Evolutionary conservation across 768 basidiomycete genomes (phyloP), one percentile per base, ranked within the genome.

Genomic region (Podaxis sp.): DNA sequence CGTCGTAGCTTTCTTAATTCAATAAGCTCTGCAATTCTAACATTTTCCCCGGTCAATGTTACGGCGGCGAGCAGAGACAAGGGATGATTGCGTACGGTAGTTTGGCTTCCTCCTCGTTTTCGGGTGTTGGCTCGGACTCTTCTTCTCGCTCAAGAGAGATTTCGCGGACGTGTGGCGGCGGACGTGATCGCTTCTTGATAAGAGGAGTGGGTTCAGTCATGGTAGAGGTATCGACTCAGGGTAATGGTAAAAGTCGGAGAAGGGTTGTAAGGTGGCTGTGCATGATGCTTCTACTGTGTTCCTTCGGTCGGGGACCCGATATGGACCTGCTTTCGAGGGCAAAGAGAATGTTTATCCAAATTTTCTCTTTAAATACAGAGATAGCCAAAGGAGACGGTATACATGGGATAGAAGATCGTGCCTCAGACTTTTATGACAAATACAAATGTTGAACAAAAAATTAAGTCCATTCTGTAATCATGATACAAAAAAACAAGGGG

Each of bases 11-110:
- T 93, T 48, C 93, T 82, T 27, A 97, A 74, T 64, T 94, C 90
- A 44, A 96, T 83, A 16, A 98, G 81, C 56, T 96, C 93, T 64
- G 90, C 83, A 27, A 96, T 73, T 57, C 91, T 92, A 61, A 9
- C 13, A 52, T 16, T 59, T 14, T 18, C 21, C 47, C 36, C n/a
- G 21, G 55, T 55, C 37, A 61, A n/a, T 47, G 42, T 5, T 37
- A 46, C 18, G 1, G n/a, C 9, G 13, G 42, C 35, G 42, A 63
- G 44, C 7, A 54, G 5, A 50, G 48, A 23, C 23, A 14, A 35
- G 11, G 9, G 23, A 36, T 36, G n/a, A 18, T 48, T 40, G 77
- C 83, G 63, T 74, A 88, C 88, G 82, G 81, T 57, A 84, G 66
- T 6, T 77, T 71, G 9, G 71, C 73, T 46, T 80, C 80, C 53